Percentiles rank a stretch among this genome's conserved stretches.
Evolutionary conservation across 345 rosid genomes (phyloP).

Genomic region (Eucalyptus guilfoylei): DNA sequence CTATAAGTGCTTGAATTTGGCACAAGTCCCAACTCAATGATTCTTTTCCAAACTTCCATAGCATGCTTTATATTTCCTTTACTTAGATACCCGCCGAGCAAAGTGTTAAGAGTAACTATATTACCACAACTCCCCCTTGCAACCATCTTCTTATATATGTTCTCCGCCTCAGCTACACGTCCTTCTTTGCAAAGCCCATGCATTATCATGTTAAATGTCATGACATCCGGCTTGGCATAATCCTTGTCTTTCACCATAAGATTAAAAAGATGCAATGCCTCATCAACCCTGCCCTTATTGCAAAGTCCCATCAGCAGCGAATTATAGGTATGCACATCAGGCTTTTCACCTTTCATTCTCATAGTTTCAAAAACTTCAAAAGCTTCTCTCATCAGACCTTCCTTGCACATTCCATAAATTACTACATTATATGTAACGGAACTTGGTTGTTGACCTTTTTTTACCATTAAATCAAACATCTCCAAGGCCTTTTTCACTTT

Average conservation of each 20-base stretch:
- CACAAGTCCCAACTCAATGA: slow-evolving; percentile 19
- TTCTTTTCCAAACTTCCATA: slow-evolving; percentile 44
- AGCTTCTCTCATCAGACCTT: slow-evolving; percentile 36
- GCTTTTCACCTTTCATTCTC: slow-evolving; percentile 43
- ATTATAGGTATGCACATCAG: slow-evolving; percentile 43
- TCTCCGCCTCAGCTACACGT: slow-evolving; percentile 30
- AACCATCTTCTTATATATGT: slow-evolving; percentile 27
- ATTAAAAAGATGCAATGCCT: slow-evolving; percentile 36
- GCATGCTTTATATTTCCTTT: slow-evolving; percentile 33
- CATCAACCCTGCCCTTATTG: slow-evolving; percentile 34
- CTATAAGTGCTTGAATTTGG: slow-evolving; percentile 41
- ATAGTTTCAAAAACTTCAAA: slow-evolving; percentile 32
- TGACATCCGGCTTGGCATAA: slow-evolving; percentile 28
- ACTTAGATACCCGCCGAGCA: slow-evolving; percentile 35
- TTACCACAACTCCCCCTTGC: slow-evolving; percentile 28
- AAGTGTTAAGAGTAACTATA: slow-evolving; percentile 27
- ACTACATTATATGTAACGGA: slow-evolving; percentile 43
- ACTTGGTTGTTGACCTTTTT: slow-evolving; percentile 32
- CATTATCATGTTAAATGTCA: slow-evolving; percentile 36
- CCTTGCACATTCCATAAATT: slow-evolving; percentile 47
- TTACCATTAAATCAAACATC: slow-evolving; percentile 36
- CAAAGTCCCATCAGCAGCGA: slow-evolving; percentile 41
- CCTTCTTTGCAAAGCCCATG: slow-evolving; percentile 46
- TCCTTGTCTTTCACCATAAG: slow-evolving; percentile 16
- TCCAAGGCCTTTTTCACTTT: slow-evolving; percentile 35